Evolutionary conservation across 2,329 filamentous ascomycete species (phyloP).

Genomic region (Diaporthe helianthi): DNA sequence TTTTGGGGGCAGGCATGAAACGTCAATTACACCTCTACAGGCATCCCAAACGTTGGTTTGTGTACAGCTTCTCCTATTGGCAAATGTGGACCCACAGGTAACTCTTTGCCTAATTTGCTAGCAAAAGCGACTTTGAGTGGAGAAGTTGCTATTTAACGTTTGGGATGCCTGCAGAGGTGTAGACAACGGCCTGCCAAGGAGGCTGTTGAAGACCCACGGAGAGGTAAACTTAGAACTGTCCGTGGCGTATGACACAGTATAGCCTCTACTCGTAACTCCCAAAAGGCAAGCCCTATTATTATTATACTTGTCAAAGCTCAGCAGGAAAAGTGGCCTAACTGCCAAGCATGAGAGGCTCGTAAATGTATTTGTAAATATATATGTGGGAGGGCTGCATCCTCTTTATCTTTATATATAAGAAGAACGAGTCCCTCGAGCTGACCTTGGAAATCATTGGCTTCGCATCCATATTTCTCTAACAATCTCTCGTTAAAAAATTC

Average conservation of each 20-base stretch:
- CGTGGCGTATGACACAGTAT: not conserved
- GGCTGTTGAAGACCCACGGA: not conserved
- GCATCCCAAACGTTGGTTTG: too few species aligned
- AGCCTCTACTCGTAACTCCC: not conserved
- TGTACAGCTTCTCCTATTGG: too few species aligned
- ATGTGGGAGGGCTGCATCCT: not conserved
- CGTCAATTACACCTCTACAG: conserved; percentile 10
- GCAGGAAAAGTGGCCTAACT: not conserved
- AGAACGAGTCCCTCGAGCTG: too few species aligned
- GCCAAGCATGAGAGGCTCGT: not conserved
- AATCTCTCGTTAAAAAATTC: conserved; percentile 9
- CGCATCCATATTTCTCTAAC: not conserved
- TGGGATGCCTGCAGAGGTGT: too few species aligned
- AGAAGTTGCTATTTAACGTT: too few species aligned
- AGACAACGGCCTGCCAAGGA: not conserved
- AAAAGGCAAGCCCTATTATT: not conserved
- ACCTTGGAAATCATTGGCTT: conserved; percentile 3
- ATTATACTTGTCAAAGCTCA: not conserved
- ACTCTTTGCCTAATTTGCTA: too few species aligned
- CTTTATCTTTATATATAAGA: too few species aligned
- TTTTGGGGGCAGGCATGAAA: not conserved
- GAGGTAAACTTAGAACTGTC: not conserved
- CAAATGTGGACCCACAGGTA: too few species aligned
- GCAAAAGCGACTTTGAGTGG: too few species aligned
- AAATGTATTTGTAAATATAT: not conserved